These are phyloP conservation scores for Buxus sempervirens DNA, from an alignment of 164 flowering plant genomes.

Conservation along the genomic window DNA sequence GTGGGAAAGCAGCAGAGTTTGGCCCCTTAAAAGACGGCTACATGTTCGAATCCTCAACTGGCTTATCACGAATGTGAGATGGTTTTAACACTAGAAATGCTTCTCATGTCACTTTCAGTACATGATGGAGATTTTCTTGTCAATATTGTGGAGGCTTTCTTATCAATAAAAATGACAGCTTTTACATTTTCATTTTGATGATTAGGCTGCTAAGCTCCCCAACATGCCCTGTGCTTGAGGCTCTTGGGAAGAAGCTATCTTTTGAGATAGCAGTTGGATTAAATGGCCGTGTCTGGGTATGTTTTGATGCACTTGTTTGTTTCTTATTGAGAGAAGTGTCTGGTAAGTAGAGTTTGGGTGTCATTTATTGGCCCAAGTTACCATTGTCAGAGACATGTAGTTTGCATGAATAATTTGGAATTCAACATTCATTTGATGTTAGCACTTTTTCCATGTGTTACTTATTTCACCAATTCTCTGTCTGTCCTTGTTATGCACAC, in stretches of 20 bases:
- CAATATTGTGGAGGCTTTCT: not conserved
- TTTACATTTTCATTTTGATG: conserved; percentile 5
- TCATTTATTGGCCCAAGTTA: not conserved
- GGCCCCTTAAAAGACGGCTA: conserved; percentile 84
- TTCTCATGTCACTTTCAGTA: not conserved
- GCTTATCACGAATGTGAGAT: conserved; percentile 74
- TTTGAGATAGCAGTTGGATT: conserved; percentile 94
- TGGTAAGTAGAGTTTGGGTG: not conserved
- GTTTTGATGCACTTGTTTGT: conserved; percentile 1
- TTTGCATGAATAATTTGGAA: too few relatives aligned
- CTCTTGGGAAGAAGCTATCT: conserved; percentile 82
- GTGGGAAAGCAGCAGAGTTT: conserved; percentile 85
- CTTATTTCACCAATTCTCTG: too few relatives aligned
- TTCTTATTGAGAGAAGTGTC: not conserved
- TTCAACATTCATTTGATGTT: too few relatives aligned
- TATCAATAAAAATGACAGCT: not conserved
- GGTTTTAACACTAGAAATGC: not conserved
- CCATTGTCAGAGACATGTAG: not conserved
- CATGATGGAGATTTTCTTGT: not conserved
- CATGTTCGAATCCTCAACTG: conserved; percentile 89
- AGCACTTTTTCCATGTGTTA: too few relatives aligned
- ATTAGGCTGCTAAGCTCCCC: conserved; percentile 83
- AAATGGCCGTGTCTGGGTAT: conserved; percentile 97
- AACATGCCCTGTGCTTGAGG: conserved; percentile 90
- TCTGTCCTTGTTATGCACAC: too few relatives aligned